Percentiles rank a stretch among this genome's conserved stretches.
Conservation (phyloP, 306 rosid genomes). For the Prunus salicina region DNA sequence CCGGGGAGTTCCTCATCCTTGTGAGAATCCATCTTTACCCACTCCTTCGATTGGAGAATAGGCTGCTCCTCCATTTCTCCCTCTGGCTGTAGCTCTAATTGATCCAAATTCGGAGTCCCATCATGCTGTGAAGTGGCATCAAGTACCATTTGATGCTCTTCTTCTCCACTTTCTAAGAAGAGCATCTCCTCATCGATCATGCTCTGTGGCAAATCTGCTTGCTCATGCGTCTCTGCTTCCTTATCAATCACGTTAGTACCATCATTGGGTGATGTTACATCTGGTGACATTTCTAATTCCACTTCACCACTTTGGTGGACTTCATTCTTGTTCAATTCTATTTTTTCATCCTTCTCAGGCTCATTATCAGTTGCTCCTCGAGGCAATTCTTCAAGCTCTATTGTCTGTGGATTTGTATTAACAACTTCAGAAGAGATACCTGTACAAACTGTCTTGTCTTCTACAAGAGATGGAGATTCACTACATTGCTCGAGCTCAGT, state of each 20-base stretch:
- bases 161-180: neutral
- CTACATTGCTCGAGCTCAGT: neutral
- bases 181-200: slow-evolving; percentile 19
- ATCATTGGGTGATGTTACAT: neutral
- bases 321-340: neutral
- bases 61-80: slow-evolving; percentile 27
- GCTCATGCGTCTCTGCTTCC: neutral
- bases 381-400: slow-evolving; percentile 20
- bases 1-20: slow-evolving; percentile 14
- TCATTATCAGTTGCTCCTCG: slow-evolving; percentile 24
- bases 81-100: neutral
- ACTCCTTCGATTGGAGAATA: slow-evolving; percentile 18
- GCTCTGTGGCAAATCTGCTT: slow-evolving; percentile 18
- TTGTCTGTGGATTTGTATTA: neutral
- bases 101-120: neutral
- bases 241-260: neutral
- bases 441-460: neutral
- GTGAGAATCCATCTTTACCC: slow-evolving; percentile 11
- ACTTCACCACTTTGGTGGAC: neutral
- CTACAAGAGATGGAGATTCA: neutral
- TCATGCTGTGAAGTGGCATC: neutral
- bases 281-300: neutral
- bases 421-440: neutral
- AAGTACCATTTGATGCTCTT: neutral
- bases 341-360: neutral